Base-by-base conservation (phyloP, 306 rosid species). In the Ammopiptanthus mongolicus region DNA sequence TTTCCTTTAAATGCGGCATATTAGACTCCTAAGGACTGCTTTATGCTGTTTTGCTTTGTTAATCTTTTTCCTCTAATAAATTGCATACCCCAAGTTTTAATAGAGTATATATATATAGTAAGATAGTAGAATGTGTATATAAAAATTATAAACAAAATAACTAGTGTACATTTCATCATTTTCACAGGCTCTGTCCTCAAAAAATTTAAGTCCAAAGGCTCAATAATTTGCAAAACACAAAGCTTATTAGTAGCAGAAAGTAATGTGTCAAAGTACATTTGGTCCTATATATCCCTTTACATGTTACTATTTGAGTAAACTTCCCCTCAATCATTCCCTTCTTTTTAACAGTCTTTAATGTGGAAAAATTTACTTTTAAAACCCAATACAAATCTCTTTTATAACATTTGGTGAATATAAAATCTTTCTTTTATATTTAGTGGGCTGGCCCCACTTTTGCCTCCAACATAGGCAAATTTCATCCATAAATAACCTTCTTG, bases 401-500 rank as follows among this genome's bases (percentile, higher is more conserved):
- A 60, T 10, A 28, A 60, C 17, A 47, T 17, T 51, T 29, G 8
- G 25, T 48, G 21, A 62, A 52, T 61, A 73, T 8, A 46, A 65
- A 34, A 77, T 39, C 53, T 62, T 64, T 62, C 58, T 73, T 61
- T 3, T 44, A 12, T 57, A 66, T 63, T 36, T 58, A 86, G 88
- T 85, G 91, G 85, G 72, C 6, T 41, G 78, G 77, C 75, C 93
- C 93, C 85, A 84, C 87, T 39, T 52, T 78, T 74, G 79, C 80
- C 73, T 74, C 85, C 75, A 65, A 56, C 71, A 33, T 36, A 34
- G 53, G 51, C 63, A 17, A 37, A 25, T 29, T 71, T 81, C 80
- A 81, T 82, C 89, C 81, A 88, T 95, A 91, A 91, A 90, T 91
- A 88, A 83, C 87, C 85, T 80, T 44, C 62, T 63, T 17, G 47